These are phyloP conservation scores for Trichophyton simii DNA, from an alignment of 2,329 filamentous ascomycete genomes.

Conservation along the genomic window DNA sequence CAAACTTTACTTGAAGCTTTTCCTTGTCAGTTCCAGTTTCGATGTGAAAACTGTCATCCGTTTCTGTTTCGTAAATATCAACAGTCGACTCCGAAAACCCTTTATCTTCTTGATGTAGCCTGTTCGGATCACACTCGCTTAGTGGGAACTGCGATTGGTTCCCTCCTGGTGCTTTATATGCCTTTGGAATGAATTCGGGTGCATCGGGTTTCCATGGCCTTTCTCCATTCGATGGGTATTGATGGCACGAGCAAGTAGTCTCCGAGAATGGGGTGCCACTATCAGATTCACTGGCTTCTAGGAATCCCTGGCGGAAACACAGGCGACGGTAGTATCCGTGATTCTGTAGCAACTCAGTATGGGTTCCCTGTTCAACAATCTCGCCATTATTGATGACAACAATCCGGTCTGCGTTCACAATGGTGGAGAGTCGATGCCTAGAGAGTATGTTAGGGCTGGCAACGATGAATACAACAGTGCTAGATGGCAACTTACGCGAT, in stretches of 20 bases:
- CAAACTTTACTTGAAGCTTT: neutral
- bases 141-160: neutral
- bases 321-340: slow-evolving; percentile 51
- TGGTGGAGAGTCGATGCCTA: slow-evolving; percentile 55
- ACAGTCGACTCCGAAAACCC: slow-evolving; percentile 2
- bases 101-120: neutral
- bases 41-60: slow-evolving; percentile 11
- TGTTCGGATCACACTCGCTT: slow-evolving; percentile 4
- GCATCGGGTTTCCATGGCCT: slow-evolving; percentile 26
- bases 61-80: slow-evolving; percentile 10
- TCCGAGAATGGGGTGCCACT: neutral
- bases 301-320: slow-evolving; percentile 28
- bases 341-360: slow-evolving; percentile 45
- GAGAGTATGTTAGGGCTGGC: neutral
- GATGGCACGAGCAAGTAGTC: neutral
- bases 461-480: neutral
- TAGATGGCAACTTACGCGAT: slow-evolving; percentile 31
- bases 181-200: slow-evolving; percentile 29
- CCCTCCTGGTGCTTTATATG: slow-evolving; percentile 4
- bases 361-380: slow-evolving; percentile 51
- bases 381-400: slow-evolving; percentile 52
- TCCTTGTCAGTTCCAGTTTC: slow-evolving; percentile 6
- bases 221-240: slow-evolving; percentile 6
- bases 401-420: slow-evolving; percentile 56
- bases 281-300: slow-evolving; percentile 26